phyloP scores from a whole-genome alignment of 176 grass and related monocot genomes.

The Leersia perrieri region DNA sequence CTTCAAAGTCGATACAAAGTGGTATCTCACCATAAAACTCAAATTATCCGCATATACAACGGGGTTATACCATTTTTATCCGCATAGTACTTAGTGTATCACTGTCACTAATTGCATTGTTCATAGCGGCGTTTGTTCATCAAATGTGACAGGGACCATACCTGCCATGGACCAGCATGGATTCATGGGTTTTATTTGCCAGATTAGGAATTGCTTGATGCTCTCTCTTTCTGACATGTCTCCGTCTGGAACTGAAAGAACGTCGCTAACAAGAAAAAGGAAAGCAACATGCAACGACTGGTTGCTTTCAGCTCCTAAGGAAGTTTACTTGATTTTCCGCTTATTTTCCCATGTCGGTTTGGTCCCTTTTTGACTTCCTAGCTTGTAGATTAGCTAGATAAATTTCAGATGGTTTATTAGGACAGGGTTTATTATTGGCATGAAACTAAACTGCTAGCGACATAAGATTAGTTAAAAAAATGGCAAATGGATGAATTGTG shows the following conservation, averaged over 20 bases:
- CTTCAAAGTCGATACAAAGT: too few relatives aligned
- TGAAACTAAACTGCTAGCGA: background rate
- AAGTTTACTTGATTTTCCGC: background rate
- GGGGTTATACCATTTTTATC: too few relatives aligned
- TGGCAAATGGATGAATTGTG: too few relatives aligned
- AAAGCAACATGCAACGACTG: background rate
- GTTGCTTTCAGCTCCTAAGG: background rate
- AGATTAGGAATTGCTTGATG: background rate
- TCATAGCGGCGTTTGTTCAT: background rate
- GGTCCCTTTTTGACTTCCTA: background rate
- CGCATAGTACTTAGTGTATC: too few relatives aligned
- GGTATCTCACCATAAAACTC: too few relatives aligned
- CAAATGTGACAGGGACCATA: background rate
- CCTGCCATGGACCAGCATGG: background rate
- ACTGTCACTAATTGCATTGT: too few relatives aligned
- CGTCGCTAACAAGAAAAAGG: background rate
- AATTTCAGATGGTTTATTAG: background rate
- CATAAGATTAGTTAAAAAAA: background rate
- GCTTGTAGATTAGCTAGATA: background rate
- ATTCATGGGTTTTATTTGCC: background rate
- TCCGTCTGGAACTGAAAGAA: background rate
- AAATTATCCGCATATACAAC: too few relatives aligned
- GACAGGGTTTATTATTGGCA: background rate
- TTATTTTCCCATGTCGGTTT: background rate
- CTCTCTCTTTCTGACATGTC: background rate